phyloP scores from a whole-genome alignment of 805 yeast species.

The Jamesozyma gamospora region DNA sequence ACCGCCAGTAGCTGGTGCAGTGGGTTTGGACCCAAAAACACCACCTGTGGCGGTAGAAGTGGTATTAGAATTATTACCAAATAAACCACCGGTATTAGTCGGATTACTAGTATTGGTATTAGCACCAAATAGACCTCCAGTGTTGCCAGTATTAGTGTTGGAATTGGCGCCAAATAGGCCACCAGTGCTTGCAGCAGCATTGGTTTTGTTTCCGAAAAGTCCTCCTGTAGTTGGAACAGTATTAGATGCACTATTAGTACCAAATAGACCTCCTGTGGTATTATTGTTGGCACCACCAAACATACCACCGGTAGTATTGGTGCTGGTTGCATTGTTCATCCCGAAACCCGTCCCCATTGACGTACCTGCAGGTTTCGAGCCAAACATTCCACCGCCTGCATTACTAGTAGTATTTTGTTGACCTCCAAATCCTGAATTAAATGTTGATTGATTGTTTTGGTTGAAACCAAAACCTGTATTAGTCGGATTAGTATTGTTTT shows the following conservation, averaged over 20 bases:
- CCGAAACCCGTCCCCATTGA: slow-evolving; percentile 14
- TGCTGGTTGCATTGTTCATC: slow-evolving; percentile 8
- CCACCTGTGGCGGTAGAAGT: slow-evolving; percentile 6
- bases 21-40: slow-evolving; percentile 17
- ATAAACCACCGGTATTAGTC: slow-evolving; percentile 7
- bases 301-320: slow-evolving; percentile 24
- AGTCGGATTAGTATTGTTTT: neutral
- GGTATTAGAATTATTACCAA: slow-evolving; percentile 6
- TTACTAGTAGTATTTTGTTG: neutral
- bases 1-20: too few relatives aligned
- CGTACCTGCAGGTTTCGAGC: slow-evolving; percentile 6
- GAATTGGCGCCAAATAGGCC: slow-evolving; percentile 21
- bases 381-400: slow-evolving; percentile 5
- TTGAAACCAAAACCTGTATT: slow-evolving; percentile 1
- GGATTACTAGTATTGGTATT: slow-evolving; percentile 14
- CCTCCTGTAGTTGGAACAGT: neutral
- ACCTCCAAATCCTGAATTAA: neutral
- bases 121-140: slow-evolving; percentile 21
- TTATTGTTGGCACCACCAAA: slow-evolving; percentile 10
- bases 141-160: slow-evolving; percentile 6
- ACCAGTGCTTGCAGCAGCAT: slow-evolving; percentile 6
- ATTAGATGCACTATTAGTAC: slow-evolving; percentile 14
- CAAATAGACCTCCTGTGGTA: slow-evolving; percentile 26
- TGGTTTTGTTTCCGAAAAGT: neutral
- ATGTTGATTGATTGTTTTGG: neutral